These are phyloP conservation scores for Diplodia sapinea DNA, from an alignment of 2,329 filamentous ascomycete species.

Conservation along the genomic window DNA sequence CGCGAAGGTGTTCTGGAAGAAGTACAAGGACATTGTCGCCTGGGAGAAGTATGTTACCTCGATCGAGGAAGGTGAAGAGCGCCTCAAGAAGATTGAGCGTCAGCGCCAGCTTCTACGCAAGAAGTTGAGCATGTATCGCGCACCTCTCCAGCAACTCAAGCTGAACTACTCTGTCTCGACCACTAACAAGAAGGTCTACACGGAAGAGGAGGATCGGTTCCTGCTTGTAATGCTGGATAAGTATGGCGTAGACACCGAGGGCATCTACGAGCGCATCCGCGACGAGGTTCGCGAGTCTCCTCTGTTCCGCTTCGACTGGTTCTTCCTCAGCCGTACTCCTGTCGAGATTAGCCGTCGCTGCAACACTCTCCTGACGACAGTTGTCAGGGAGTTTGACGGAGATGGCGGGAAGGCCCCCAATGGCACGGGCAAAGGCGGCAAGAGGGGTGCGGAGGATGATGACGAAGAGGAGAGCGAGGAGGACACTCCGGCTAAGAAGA, in stretches of 20 bases:
- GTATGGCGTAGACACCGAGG: slow-evolving; percentile 88
- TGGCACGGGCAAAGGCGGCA: slow-evolving; percentile 74
- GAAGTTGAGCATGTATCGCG: slow-evolving; percentile 97
- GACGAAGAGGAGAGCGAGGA: slow-evolving; percentile 80
- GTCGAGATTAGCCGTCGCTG: slow-evolving; percentile 91
- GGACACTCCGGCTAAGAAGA: slow-evolving; percentile 89
- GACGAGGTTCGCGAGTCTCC: slow-evolving; percentile 95
- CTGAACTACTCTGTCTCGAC: slow-evolving; percentile 99
- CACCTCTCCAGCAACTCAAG: slow-evolving; percentile 95
- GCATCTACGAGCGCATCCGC: slow-evolving; percentile 90
- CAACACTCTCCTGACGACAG: slow-evolving; percentile 90
- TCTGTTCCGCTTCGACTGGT: slow-evolving; percentile 98
- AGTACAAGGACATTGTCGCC: slow-evolving; percentile 87
- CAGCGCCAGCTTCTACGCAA: slow-evolving; percentile 91
- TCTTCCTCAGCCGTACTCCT: slow-evolving; percentile 93
- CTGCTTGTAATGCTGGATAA: slow-evolving; percentile 90
- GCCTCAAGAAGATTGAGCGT: slow-evolving; percentile 84
- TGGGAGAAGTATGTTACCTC: slow-evolving; percentile 86
- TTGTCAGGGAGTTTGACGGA: slow-evolving; percentile 88
- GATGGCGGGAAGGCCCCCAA: slow-evolving; percentile 60
- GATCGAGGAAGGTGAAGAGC: slow-evolving; percentile 92
- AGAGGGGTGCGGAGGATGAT: slow-evolving; percentile 79
- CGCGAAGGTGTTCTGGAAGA: slow-evolving; percentile 94
- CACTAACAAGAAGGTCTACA: slow-evolving; percentile 99
- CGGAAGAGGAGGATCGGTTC: slow-evolving; percentile 96